Evolutionary conservation across 164 flowering plant genomes (phyloP).

Genomic region (Vitis labrusca): DNA sequence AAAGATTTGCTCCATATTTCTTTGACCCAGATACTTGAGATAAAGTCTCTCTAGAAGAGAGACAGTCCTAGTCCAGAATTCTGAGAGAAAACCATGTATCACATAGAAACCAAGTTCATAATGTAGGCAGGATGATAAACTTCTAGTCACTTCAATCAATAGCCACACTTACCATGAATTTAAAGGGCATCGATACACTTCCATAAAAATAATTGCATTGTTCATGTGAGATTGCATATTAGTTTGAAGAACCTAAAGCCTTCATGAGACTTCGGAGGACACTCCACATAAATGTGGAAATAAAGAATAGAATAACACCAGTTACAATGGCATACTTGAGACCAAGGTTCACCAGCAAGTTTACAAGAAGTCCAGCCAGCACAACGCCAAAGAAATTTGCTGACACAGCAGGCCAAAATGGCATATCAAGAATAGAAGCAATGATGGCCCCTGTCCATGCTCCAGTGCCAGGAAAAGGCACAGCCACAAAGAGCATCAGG

Average conservation of each 20-base stretch:
- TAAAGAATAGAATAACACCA: slow-evolving; percentile 65
- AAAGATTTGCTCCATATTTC: neutral
- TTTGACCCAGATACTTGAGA: neutral
- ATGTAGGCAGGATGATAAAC: too few relatives aligned
- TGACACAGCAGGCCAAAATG: slow-evolving; percentile 80
- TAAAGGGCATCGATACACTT: neutral
- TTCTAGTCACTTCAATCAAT: too few relatives aligned
- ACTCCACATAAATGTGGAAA: slow-evolving; percentile 93
- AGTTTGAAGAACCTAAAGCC: slow-evolving; percentile 42
- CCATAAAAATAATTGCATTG: neutral
- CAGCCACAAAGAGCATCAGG: slow-evolving; percentile 96
- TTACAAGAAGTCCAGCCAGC: slow-evolving; percentile 83
- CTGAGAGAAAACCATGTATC: neutral
- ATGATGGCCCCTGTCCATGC: slow-evolving; percentile 97
- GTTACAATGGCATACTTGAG: slow-evolving; percentile 76
- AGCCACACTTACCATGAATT: neutral
- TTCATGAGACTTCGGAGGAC: slow-evolving; percentile 58
- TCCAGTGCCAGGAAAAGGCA: slow-evolving; percentile 98
- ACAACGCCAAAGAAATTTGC: slow-evolving; percentile 82
- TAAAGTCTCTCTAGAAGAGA: neutral
- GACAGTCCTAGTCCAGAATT: neutral
- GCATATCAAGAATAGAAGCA: slow-evolving; percentile 89
- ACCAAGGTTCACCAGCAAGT: slow-evolving; percentile 93
- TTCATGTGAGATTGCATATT: slow-evolving; percentile 10
- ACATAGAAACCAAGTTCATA: neutral